Conservation (phyloP, 2,329 filamentous ascomycete genomes). For the Alternaria sp. region DNA sequence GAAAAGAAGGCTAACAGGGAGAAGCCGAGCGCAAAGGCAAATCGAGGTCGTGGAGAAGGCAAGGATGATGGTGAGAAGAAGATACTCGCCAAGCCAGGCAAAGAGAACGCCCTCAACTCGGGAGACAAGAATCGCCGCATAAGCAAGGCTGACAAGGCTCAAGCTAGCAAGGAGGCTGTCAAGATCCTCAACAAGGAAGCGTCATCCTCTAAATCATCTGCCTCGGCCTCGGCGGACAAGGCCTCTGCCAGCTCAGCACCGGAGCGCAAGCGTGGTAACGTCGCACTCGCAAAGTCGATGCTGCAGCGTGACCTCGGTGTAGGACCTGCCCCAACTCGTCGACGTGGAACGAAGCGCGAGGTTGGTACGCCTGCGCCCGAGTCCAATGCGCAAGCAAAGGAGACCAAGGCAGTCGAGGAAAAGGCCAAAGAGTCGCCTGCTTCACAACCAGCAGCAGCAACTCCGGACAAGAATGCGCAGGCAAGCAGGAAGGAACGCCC, state of each 20-base stretch:
- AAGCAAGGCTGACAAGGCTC: constrained; percentile 65
- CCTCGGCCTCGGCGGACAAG: constrained; percentile 40
- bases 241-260: constrained; percentile 48
- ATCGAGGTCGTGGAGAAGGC: constrained; percentile 63
- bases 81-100: constrained; percentile 40
- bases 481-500: constrained; percentile 48
- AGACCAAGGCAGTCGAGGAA: constrained; percentile 31
- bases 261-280: constrained; percentile 61
- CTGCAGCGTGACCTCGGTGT: constrained; percentile 68
- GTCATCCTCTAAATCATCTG: constrained; percentile 39
- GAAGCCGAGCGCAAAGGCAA: constrained; percentile 59
- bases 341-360: constrained; percentile 49
- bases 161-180: constrained; percentile 66
- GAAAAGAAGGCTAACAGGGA: constrained; percentile 87
- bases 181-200: constrained; percentile 63
- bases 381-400: constrained; percentile 29
- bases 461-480: constrained; percentile 36
- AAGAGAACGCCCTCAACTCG: constrained; percentile 35
- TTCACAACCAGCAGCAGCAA: constrained; percentile 16
- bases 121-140: constrained; percentile 49
- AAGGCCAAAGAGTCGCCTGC: constrained; percentile 38
- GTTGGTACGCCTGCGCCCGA: constrained; percentile 31
- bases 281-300: constrained; percentile 63
- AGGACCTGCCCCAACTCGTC: constrained; percentile 51
- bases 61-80: constrained; percentile 67